These are phyloP conservation scores for Ramaria rubella DNA, from an alignment of 768 basidiomycete genomes.

Conservation along the genomic window DNA sequence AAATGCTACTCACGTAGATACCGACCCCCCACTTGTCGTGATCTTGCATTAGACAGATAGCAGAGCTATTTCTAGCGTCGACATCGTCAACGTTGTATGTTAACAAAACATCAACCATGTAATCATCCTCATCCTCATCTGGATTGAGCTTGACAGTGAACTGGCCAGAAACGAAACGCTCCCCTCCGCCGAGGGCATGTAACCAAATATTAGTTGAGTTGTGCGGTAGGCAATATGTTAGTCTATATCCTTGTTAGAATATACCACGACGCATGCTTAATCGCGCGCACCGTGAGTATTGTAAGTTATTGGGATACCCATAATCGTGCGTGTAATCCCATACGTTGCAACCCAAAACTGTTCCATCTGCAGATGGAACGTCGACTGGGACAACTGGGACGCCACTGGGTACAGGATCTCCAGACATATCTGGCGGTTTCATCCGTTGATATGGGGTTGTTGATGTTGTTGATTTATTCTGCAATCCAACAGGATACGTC, in stretches of 20 bases:
- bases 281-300: constrained; percentile 1
- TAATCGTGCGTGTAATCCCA: constrained; percentile 5
- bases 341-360: background rate
- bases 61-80: constrained; percentile 2
- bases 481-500: background rate
- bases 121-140: background rate
- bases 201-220: constrained; percentile 6
- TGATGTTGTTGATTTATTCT: background rate
- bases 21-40: constrained; percentile 4
- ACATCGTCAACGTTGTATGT: background rate
- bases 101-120: background rate
- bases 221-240: constrained; percentile 6
- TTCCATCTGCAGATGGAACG: constrained; percentile 1
- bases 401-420: background rate
- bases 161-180: constrained; percentile 1
- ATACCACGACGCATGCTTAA: background rate
- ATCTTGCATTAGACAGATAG: constrained; percentile 6
- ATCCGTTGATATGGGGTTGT: constrained; percentile 1
- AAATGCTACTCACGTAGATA: constrained; percentile 3
- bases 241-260: background rate
- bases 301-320: constrained; percentile 5
- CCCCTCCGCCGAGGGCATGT: background rate
- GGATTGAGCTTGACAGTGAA: constrained; percentile 7
- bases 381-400: background rate
- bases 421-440: background rate